phyloP scores from a whole-genome alignment of 495 filamentous ascomycete species.

The Penicillium parvum region DNA sequence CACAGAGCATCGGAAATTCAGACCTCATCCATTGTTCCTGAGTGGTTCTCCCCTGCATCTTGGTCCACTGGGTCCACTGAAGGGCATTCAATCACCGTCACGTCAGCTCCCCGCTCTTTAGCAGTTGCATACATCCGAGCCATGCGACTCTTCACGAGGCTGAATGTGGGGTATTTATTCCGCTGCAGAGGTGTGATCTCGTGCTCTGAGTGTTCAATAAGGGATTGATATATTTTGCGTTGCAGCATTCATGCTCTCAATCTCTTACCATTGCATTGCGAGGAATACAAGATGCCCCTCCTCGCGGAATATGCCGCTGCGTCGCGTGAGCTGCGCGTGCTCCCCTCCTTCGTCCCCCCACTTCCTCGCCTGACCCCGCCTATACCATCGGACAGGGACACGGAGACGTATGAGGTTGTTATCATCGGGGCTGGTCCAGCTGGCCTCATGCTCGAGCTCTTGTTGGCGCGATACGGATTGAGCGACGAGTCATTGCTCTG shows the following conservation, averaged over 20 bases:
- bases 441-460: constrained; percentile 43
- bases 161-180: no score
- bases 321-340: constrained; percentile 37
- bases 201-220: no score
- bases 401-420: constrained; percentile 42
- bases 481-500: constrained; percentile 40
- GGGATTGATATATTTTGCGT: no score
- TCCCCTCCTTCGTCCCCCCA: constrained; percentile 41
- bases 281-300: constrained; percentile 34
- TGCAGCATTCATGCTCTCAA: no score
- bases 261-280: neutral
- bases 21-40: neutral
- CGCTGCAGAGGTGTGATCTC: no score
- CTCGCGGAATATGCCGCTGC: constrained; percentile 39
- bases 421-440: constrained; percentile 45
- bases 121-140: no score
- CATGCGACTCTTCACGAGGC: no score
- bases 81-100: neutral
- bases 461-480: constrained; percentile 47
- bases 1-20: neutral
- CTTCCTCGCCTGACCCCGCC: constrained; percentile 31
- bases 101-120: constrained; percentile 9
- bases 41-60: constrained; percentile 2
- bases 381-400: constrained; percentile 6
- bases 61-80: constrained; percentile 11